Percentiles rank a stretch among this genome's conserved stretches.
phyloP scores from a whole-genome alignment of 805 yeast species.

The Yarrowia osloensis region DNA sequence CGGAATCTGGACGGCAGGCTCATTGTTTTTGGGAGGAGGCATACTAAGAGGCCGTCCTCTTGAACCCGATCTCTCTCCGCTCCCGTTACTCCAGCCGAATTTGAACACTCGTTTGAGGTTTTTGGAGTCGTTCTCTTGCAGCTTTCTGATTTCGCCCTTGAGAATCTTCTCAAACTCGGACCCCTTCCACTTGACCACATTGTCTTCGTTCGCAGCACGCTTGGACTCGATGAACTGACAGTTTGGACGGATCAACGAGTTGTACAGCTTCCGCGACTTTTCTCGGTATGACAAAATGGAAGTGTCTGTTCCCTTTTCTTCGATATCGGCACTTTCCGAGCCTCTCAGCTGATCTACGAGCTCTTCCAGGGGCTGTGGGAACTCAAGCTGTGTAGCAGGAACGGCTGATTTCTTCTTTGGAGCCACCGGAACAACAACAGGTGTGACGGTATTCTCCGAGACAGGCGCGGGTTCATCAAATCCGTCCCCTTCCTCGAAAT shows the following conservation, averaged over 20 bases:
- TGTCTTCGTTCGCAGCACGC: not conserved
- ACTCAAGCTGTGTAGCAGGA: not conserved
- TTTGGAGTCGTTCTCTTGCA: conserved; percentile 5
- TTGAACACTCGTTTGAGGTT: conserved; percentile 10
- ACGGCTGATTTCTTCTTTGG: not conserved
- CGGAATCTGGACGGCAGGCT: not conserved
- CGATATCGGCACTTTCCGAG: not conserved
- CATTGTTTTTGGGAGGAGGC: conserved; percentile 12
- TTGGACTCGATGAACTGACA: conserved; percentile 21
- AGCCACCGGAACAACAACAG: not conserved
- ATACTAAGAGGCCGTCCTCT: conserved; percentile 16
- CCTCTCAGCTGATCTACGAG: not conserved
- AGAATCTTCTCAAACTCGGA: conserved; percentile 8
- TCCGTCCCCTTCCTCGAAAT: conserved; percentile 4
- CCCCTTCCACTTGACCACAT: conserved; percentile 21
- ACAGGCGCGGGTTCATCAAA: not conserved
- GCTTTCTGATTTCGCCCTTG: conserved; percentile 4
- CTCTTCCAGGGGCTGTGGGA: not conserved
- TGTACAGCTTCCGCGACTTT: conserved; percentile 23
- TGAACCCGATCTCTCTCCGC: not conserved
- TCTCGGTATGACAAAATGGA: conserved; percentile 7
- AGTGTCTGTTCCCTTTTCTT: not conserved
- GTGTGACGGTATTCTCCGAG: not conserved
- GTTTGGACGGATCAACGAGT: conserved; percentile 8
- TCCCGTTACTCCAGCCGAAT: conserved; percentile 11